These are phyloP conservation scores for Shiraia bambusicola DNA, from an alignment of 2,329 filamentous ascomycete genomes.

Conservation along the genomic window DNA sequence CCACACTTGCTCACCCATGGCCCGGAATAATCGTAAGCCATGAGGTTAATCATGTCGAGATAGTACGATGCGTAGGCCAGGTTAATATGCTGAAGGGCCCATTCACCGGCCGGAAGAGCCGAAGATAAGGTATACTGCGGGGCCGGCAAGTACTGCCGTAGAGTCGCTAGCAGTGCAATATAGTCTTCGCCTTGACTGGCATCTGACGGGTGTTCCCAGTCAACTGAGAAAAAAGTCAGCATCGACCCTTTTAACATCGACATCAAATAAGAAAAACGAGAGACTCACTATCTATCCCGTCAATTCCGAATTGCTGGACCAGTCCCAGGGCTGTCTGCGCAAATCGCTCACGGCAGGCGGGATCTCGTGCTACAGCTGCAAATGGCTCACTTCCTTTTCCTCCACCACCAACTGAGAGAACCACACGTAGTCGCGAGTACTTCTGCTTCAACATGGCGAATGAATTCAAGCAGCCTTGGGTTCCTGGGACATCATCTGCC, in stretches of 20 bases:
- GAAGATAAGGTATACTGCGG: slow-evolving; percentile 70
- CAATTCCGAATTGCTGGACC: slow-evolving; percentile 69
- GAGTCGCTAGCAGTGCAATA: slow-evolving; percentile 64
- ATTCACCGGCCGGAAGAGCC: slow-evolving; percentile 68
- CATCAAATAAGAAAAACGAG: not conserved
- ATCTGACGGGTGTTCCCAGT: slow-evolving; percentile 76
- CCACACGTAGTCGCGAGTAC: slow-evolving; percentile 70
- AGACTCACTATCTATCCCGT: slow-evolving; percentile 72
- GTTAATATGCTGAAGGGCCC: slow-evolving; percentile 69
- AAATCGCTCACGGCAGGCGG: slow-evolving; percentile 66
- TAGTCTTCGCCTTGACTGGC: slow-evolving; percentile 69
- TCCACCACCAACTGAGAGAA: slow-evolving; percentile 77
- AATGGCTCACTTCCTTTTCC: slow-evolving; percentile 67
- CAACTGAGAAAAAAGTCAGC: slow-evolving; percentile 56
- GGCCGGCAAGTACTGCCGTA: slow-evolving; percentile 68
- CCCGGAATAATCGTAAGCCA: slow-evolving; percentile 78
- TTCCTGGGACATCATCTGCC: slow-evolving; percentile 34
- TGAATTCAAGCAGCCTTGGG: slow-evolving; percentile 63
- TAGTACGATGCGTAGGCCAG: slow-evolving; percentile 62
- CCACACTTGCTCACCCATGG: slow-evolving; percentile 68
- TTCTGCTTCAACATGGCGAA: slow-evolving; percentile 71
- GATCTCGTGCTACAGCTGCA: slow-evolving; percentile 64
- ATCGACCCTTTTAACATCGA: not conserved
- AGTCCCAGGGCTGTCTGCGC: slow-evolving; percentile 66
- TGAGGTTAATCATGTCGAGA: slow-evolving; percentile 75